Conservation (phyloP, 2,329 filamentous ascomycete species). For the Talaromyces sp. region DNA sequence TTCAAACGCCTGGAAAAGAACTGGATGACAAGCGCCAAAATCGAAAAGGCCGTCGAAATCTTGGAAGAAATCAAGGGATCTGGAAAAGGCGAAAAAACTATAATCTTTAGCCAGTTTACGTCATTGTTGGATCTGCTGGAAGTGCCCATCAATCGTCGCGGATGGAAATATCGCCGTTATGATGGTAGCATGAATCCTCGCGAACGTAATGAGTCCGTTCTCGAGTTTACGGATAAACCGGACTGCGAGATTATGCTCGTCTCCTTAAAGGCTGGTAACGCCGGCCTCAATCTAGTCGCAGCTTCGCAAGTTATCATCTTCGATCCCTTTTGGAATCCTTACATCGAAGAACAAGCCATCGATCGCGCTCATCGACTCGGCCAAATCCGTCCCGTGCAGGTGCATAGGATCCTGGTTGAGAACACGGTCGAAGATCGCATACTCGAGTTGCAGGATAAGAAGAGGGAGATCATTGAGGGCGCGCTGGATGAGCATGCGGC, state of each 20-base stretch:
- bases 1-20: slow-evolving; percentile 63
- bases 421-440: slow-evolving; percentile 87
- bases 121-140: slow-evolving; percentile 74
- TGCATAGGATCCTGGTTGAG: slow-evolving; percentile 74
- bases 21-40: slow-evolving; percentile 73
- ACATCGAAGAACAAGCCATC: slow-evolving; percentile 86
- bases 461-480: slow-evolving; percentile 70
- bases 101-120: slow-evolving; percentile 81
- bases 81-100: slow-evolving; percentile 65
- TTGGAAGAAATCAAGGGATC: slow-evolving; percentile 51
- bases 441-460: slow-evolving; percentile 71
- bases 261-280: slow-evolving; percentile 76
- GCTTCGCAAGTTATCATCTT: slow-evolving; percentile 85
- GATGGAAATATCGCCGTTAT: slow-evolving; percentile 64
- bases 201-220: slow-evolving; percentile 64
- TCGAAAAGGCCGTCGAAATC: slow-evolving; percentile 65
- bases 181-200: slow-evolving; percentile 70
- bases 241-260: slow-evolving; percentile 68
- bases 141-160: slow-evolving; percentile 61
- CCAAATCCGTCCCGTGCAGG: slow-evolving; percentile 67
- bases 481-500: slow-evolving; percentile 75
- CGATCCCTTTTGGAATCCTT: slow-evolving; percentile 94
- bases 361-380: slow-evolving; percentile 88
- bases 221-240: slow-evolving; percentile 62
- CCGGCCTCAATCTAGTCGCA: slow-evolving; percentile 79